Evolutionary conservation across 1,284 basidiomycete genomes (phyloP), one percentile per base, ranked within the genome.

Genomic region (Caloboletus firmus): DNA sequence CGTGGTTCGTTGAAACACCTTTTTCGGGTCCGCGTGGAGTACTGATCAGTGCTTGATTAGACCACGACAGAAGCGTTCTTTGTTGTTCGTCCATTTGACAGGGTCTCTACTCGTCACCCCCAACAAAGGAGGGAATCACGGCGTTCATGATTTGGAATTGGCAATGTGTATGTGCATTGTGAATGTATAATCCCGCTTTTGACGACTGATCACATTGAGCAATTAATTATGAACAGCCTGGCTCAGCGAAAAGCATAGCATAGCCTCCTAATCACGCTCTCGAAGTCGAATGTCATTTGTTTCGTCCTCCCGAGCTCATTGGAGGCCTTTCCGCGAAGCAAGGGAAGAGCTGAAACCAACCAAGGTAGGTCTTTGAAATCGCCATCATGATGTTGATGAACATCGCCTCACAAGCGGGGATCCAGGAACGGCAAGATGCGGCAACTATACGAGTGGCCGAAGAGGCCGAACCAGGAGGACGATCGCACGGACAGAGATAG

Each of bases 321-420:
- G 34, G 20, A 28, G 20, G 37, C 20, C 22, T 12, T 11, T 64
- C 65, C 63, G 65, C 51, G 55, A 64, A 67, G 51, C 52, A 53
- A 64, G 62, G 65, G 52, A 13, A 39, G 42, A 48, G 32, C 7
- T 28, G 37, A 45, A 35, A 59, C 44, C 3, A 9, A 24, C 8
- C 28, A 41, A 36, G 48, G n/a, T n/a, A n/a, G n/a, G n/a, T n/a
- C 9, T 45, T 53, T 44, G 31, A 42, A 34, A 52, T 54, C 57
- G 15, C 50, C 51, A 54, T 54, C 54, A 47, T 40, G 54, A 66
- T 64, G 32, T 1, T 17, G 49, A 49, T 47, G 28, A 24, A 48
- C 44, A 44, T 18, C 9, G 50, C 49, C 40, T 61, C 13, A 40
- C 42, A 15, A 49, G 40, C 28, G 37, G 20, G 37, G 31, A 59